phyloP scores from a whole-genome alignment of 2,329 filamentous ascomycete species.

The Nemania abortiva region DNA sequence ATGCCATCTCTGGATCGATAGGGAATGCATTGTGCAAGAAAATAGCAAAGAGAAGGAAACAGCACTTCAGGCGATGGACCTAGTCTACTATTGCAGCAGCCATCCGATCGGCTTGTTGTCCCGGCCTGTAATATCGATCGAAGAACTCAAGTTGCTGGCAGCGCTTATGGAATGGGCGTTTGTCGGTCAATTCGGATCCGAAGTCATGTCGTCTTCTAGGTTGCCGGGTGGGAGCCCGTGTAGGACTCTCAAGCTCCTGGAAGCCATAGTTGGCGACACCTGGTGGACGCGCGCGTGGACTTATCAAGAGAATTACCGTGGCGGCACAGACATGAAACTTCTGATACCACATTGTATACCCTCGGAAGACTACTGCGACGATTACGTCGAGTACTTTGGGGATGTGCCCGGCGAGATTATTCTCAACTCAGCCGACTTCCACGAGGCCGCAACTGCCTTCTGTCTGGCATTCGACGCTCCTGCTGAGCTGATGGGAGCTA shows the following conservation, averaged over 20 bases:
- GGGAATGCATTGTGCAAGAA: slow-evolving; percentile 26
- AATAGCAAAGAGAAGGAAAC: slow-evolving; percentile 3
- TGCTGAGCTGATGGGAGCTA: not conserved
- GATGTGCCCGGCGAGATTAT: slow-evolving; percentile 37
- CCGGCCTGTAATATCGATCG: slow-evolving; percentile 9
- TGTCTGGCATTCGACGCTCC: slow-evolving; percentile 5
- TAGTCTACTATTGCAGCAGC: slow-evolving; percentile 25
- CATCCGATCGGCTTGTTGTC: slow-evolving; percentile 26
- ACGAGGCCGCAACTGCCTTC: slow-evolving; percentile 9
- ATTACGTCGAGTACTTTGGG: slow-evolving; percentile 18
- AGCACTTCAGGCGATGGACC: slow-evolving; percentile 29
- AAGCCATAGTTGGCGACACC: slow-evolving; percentile 33
- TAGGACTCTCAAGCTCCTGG: slow-evolving; percentile 8
- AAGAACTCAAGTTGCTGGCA: slow-evolving; percentile 10
- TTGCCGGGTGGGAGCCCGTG: not conserved
- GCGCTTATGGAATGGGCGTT: slow-evolving; percentile 3
- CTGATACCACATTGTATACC: slow-evolving; percentile 44
- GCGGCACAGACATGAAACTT: slow-evolving; percentile 45
- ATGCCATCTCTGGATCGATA: slow-evolving; percentile 29
- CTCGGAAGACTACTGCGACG: slow-evolving; percentile 31
- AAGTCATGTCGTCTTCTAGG: not conserved
- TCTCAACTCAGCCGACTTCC: slow-evolving; percentile 12
- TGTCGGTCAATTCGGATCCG: not conserved
- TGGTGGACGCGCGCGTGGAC: slow-evolving; percentile 53
- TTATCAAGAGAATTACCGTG: slow-evolving; percentile 52